These are phyloP conservation scores for Hyphodiscus hymeniophilus DNA, from an alignment of 495 filamentous ascomycete species.

Conservation along the genomic window DNA sequence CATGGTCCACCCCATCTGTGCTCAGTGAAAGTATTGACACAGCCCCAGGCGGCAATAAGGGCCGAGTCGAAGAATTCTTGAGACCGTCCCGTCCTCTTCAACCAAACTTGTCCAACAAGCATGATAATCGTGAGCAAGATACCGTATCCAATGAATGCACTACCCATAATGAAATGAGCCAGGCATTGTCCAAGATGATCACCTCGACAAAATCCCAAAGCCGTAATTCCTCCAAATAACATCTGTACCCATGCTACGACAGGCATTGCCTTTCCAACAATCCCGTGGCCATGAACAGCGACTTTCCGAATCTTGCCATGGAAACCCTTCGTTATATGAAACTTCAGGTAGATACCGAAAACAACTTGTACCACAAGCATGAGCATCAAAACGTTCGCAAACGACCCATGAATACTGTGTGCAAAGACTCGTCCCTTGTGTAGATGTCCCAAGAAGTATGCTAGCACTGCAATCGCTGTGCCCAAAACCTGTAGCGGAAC, in stretches of 20 bases:
- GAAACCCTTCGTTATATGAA: constrained; percentile 79
- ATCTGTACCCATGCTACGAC: constrained; percentile 89
- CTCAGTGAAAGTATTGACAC: constrained; percentile 96
- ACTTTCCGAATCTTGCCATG: constrained; percentile 67
- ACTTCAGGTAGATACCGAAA: constrained; percentile 78
- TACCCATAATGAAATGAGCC: constrained; percentile 98
- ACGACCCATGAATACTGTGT: constrained; percentile 73
- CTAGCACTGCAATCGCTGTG: constrained; percentile 65
- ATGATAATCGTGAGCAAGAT: constrained; percentile 80
- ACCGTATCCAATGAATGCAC: constrained; percentile 91
- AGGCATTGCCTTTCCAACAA: constrained; percentile 82
- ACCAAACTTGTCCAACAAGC: constrained; percentile 80
- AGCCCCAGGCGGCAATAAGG: constrained; percentile 89
- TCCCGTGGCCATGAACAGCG: constrained; percentile 64
- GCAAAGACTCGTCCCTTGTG: constrained; percentile 86
- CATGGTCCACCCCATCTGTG: constrained; percentile 86
- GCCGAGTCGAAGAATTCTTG: constrained; percentile 97
- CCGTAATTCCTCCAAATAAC: constrained; percentile 90
- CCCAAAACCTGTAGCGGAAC: constrained; percentile 79
- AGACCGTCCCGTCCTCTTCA: constrained; percentile 73
- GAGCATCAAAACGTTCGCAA: constrained; percentile 72
- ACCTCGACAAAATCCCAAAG: constrained; percentile 85
- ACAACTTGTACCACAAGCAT: constrained; percentile 68
- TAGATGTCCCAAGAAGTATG: constrained; percentile 83
- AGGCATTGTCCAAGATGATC: constrained; percentile 91